Percentiles rank a stretch among this genome's conserved stretches.
Evolutionary conservation across 2,329 filamentous ascomycete genomes (phyloP).

Genomic region (Knufia fluminis): DNA sequence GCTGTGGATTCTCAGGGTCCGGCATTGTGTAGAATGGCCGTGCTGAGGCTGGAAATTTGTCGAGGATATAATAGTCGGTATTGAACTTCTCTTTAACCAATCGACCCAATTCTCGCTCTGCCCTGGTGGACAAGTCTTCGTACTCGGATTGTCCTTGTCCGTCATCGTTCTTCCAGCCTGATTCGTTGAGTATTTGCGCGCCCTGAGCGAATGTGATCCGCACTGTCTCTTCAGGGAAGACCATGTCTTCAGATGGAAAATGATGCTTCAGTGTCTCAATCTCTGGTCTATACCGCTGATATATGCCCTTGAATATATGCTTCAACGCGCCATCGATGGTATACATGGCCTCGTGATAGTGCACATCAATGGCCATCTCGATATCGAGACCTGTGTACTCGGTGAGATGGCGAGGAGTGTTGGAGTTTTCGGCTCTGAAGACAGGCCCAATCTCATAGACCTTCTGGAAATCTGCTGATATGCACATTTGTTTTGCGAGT

Average conservation of each 20-base stretch:
- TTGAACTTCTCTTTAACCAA: constrained; percentile 67
- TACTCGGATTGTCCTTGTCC: constrained; percentile 56
- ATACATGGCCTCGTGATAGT: constrained; percentile 68
- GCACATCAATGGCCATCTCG: constrained; percentile 69
- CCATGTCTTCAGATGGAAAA: constrained; percentile 67
- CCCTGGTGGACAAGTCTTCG: constrained; percentile 66
- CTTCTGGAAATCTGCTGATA: constrained; percentile 67
- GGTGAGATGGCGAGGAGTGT: constrained; percentile 74
- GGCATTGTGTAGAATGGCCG: constrained; percentile 76
- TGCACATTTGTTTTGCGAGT: constrained; percentile 72
- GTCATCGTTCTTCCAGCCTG: constrained; percentile 56
- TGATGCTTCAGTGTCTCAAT: constrained; percentile 62
- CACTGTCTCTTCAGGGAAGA: constrained; percentile 68
- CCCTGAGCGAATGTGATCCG: constrained; percentile 64
- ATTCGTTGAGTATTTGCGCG: constrained; percentile 60
- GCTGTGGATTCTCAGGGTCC: constrained; percentile 53
- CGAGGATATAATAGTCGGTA: constrained; percentile 76
- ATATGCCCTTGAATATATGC: constrained; percentile 57
- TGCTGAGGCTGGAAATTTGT: constrained; percentile 70
- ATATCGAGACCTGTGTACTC: constrained; percentile 78
- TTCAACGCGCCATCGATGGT: constrained; percentile 67
- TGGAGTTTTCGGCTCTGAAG: constrained; percentile 78
- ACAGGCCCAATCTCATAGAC: constrained; percentile 74
- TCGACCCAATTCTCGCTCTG: constrained; percentile 67
- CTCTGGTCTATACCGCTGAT: constrained; percentile 53